These are phyloP conservation scores for Naganishia vishniacii DNA, from an alignment of 768 basidiomycete genomes.

Conservation along the genomic window DNA sequence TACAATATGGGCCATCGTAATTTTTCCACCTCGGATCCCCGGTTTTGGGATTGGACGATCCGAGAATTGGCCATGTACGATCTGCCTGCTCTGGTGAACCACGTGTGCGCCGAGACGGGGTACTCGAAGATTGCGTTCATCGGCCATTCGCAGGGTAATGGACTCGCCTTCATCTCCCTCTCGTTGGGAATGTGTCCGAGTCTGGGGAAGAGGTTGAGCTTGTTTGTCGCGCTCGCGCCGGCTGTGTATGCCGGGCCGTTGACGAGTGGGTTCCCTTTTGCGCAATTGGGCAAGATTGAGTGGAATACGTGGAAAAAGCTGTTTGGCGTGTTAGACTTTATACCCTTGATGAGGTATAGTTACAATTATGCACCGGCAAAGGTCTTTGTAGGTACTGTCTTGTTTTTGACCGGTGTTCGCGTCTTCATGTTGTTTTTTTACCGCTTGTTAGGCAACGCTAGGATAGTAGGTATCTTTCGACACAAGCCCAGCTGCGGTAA, in stretches of 20 bases:
- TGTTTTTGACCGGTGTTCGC: no score
- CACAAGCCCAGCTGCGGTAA: no score
- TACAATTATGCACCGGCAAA: conserved; percentile 52
- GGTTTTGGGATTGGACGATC: conserved; percentile 57
- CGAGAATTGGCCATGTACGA: conserved; percentile 55
- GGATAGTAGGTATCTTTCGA: conserved; percentile 43
- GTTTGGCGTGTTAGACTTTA: conserved; percentile 55
- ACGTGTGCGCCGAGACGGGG: conserved; percentile 52
- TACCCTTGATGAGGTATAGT: conserved; percentile 54
- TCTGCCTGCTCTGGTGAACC: conserved; percentile 53
- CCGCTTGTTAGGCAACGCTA: conserved; percentile 35
- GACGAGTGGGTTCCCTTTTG: conserved; percentile 54
- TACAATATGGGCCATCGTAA: conserved; percentile 54
- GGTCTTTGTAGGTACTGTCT: conserved; percentile 49
- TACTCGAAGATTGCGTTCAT: conserved; percentile 55
- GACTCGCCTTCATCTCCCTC: conserved; percentile 53
- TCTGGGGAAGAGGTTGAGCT: conserved; percentile 51
- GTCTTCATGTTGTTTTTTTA: no score
- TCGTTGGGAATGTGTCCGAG: conserved; percentile 54
- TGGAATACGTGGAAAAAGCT: conserved; percentile 53
- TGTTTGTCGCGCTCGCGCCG: conserved; percentile 54
- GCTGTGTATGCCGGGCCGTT: conserved; percentile 55
- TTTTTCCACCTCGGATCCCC: conserved; percentile 50
- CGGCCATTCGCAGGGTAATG: conserved; percentile 56
- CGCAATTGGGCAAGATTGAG: conserved; percentile 51